Base-by-base conservation (phyloP, 805 yeast genomes). In the Wickerhamomyces silvicola region DNA sequence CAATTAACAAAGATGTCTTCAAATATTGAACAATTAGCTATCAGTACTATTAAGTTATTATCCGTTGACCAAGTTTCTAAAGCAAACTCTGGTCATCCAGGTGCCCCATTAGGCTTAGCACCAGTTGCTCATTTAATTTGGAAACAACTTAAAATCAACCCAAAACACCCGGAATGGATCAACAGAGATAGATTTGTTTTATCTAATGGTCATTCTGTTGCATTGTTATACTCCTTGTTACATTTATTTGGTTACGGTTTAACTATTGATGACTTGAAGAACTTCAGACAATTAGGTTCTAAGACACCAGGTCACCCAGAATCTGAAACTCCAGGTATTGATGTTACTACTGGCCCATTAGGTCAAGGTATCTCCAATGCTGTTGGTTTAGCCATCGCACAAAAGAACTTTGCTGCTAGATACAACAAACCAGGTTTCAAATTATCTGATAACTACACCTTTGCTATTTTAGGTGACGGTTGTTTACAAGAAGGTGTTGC, bases 241-340 rank as follows among this genome's bases (percentile, higher is more conserved):
- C 92, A 83, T 61, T 69, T 92, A 52, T 77, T 76, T 55, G 97
- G 97, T 41, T 90, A 75, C 70, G 81, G 74, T 52, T 65, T 78
- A 56, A 54, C 84, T 36, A 60, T 90, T 45, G 95, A 86, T 28
- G 97, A 90, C 64, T 72, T 90, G 63, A 81, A 87, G 71, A 62
- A 71, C 42, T 92, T 92, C 70, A 82, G 97, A 72, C 94, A 84
- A 65, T 64, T 88, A 54, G 71, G 73, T 57, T 87, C 97, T 44
- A 81, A 78, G 66, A 81, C 95, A 40, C 97, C 98, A 31, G 98
- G 98, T 49, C 98, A 90, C 68, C 98, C 98, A 36, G 98, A 90
- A 70, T 74, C 66, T 41, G 94, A 83, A 56, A 72, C 82, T 39
- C 87, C 92, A 32, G 97, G 97, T 60, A 77, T 87, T 39, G 98